Evolutionary conservation across 306 rosid genomes (phyloP), one percentile per base, ranked within the genome.

Genomic region (Sicyos baderoa): DNA sequence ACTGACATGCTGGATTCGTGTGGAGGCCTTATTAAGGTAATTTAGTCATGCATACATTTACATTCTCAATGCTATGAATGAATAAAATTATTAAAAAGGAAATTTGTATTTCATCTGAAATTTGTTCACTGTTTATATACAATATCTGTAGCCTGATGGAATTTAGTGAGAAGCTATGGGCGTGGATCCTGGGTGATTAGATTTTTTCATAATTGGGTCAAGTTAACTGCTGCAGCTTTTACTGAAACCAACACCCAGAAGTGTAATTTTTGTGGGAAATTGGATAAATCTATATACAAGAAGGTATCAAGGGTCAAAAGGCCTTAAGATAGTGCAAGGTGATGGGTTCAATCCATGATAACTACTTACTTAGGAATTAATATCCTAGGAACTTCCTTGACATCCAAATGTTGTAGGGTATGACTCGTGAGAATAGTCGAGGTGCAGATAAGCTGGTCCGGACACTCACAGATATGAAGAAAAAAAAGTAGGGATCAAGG

Each of bases 1-100:
- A 93, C 99, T 23, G 87, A 81, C 74, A 90, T 93, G 96, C 72
- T 88, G 35, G 91, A 93, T 68, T 81, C 91, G 62, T 90, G 94
- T 49, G 97, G 94, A 70, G 47, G 72, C 85, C 96, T 90, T 48
- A 80, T 85, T 65, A 90, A 89, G 99, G 96, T 93, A 86, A 81
- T 79, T 74, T 21, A 40, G 13, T 45, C 54, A 15, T 42, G 70
- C 40, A 3, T 19, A 7, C 9, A 44, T 55, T 71, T 55, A 35
- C 35, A 27, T 71, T 12, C 29, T 2, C 4, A 71, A 53, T 29
- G 54, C 40, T 55, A 35, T 71, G 53, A 42, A 15, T 55, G n/a
- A 55, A 71, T 56, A 14, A 42, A 68, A 51, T 68, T 8, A 47
- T 51, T 16, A 25, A 27, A 8, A 4, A 48, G 47, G 9, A 9